Conservation (phyloP, 192 early-diverging fungal species). For the Entophlyctis luteolus region DNA sequence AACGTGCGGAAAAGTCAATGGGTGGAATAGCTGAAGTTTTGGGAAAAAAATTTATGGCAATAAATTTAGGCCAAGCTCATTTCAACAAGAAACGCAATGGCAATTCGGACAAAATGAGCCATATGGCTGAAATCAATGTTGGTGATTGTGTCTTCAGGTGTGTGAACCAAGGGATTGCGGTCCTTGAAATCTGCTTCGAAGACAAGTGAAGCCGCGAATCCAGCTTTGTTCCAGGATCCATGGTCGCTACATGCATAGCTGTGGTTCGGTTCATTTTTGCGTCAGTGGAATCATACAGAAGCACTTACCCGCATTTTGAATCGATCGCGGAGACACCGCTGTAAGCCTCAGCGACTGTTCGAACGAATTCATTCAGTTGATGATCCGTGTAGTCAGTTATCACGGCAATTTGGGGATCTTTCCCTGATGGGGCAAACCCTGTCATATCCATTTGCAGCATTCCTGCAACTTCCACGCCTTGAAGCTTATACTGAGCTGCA, state of each 20-base stretch:
- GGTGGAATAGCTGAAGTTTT: no score
- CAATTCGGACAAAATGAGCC: conserved; percentile 58
- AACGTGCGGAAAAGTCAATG: no score
- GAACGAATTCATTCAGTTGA: conserved; percentile 37
- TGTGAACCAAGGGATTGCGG: conserved; percentile 65
- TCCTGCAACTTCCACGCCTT: conserved; percentile 58
- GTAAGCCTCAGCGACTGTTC: conserved; percentile 58
- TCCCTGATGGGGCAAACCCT: conserved; percentile 62
- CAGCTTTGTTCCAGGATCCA: conserved; percentile 76
- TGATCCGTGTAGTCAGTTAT: conserved; percentile 72
- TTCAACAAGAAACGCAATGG: conserved; percentile 28
- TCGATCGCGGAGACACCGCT: conserved; percentile 54
- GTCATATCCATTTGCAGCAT: conserved; percentile 82
- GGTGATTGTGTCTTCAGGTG: conserved; percentile 66
- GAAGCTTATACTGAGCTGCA: conserved; percentile 59
- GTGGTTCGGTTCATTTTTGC: neutral
- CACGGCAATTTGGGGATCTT: conserved; percentile 56
- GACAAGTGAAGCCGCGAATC: conserved; percentile 76
- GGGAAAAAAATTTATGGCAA: no score
- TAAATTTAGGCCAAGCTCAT: conserved; percentile 9
- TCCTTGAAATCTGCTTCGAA: conserved; percentile 36
- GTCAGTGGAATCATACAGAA: neutral
- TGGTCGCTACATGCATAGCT: conserved; percentile 82
- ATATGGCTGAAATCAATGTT: conserved; percentile 80
- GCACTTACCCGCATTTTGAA: conserved; percentile 62